These are phyloP conservation scores for Hibiscus syriacus DNA, from an alignment of 345 rosid species.

Conservation along the genomic window DNA sequence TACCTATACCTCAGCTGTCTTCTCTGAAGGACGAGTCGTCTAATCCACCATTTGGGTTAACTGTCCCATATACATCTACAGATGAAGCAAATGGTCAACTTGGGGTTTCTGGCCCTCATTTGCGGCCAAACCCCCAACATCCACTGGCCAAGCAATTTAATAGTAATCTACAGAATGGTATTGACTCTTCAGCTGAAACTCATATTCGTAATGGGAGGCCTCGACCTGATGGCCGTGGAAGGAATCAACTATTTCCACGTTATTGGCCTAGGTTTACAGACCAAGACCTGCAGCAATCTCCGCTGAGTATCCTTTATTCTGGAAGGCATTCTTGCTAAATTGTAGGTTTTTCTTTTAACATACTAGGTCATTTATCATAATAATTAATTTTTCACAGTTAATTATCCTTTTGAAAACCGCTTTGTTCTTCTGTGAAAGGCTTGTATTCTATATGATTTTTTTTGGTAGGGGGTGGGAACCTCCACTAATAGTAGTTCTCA, in stretches of 20 bases:
- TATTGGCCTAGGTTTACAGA: constrained; percentile 78
- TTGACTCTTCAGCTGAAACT: constrained; percentile 37
- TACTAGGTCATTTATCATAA: background rate
- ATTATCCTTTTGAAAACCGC: background rate
- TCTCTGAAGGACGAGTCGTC: constrained; percentile 51
- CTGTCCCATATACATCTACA: constrained; percentile 35
- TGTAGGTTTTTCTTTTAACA: constrained; percentile 1
- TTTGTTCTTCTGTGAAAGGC: background rate
- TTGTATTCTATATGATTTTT: background rate
- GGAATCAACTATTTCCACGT: constrained; percentile 64
- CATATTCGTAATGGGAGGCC: constrained; percentile 50
- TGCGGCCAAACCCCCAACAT: constrained; percentile 36
- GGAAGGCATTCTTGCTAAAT: constrained; percentile 8
- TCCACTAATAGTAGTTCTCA: background rate
- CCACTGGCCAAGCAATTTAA: constrained; percentile 35
- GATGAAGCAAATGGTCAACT: constrained; percentile 51
- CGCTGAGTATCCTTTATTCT: constrained; percentile 78
- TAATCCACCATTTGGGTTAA: constrained; percentile 36
- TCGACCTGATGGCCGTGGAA: constrained; percentile 58
- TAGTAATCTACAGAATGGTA: constrained; percentile 42
- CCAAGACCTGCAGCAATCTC: constrained; percentile 63
- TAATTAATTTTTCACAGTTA: background rate
- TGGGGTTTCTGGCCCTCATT: constrained; percentile 37
- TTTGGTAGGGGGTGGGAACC: no score
- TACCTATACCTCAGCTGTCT: constrained; percentile 35